Conservation (phyloP, 306 rosid genomes). For the Prunus kanzakura region DNA sequence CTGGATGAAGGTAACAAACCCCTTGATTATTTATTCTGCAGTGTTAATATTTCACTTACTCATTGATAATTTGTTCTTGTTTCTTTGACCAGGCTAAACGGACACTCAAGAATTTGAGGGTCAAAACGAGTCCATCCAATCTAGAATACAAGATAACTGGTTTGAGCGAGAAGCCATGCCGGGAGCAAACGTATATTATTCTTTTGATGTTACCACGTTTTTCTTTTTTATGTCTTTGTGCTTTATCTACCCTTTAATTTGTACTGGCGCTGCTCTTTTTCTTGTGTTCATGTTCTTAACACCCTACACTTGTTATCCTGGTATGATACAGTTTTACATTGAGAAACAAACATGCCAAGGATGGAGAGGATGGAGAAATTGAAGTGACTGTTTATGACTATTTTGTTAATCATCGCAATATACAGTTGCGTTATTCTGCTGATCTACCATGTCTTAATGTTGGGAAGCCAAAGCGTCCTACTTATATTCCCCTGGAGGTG, state of each 20-base stretch:
- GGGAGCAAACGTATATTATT: slow-evolving; percentile 51
- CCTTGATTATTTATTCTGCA: neutral
- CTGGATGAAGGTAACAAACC: slow-evolving; percentile 71
- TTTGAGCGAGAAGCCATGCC: slow-evolving; percentile 74
- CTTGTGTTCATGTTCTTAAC: neutral
- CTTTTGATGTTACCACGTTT: neutral
- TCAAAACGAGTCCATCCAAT: slow-evolving; percentile 63
- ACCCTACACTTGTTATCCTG: neutral
- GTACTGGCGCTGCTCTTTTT: neutral
- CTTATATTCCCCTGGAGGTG: slow-evolving; percentile 86
- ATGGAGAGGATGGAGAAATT: slow-evolving; percentile 28
- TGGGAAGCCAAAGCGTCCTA: slow-evolving; percentile 91
- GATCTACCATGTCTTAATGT: slow-evolving; percentile 87
- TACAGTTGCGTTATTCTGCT: slow-evolving; percentile 57
- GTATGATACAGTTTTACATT: slow-evolving; percentile 49
- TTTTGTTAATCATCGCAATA: slow-evolving; percentile 60
- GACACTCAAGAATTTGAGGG: slow-evolving; percentile 72
- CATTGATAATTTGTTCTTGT: neutral
- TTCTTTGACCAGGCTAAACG: slow-evolving; percentile 68
- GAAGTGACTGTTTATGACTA: slow-evolving; percentile 88
- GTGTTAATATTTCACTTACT: neutral
- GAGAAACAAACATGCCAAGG: slow-evolving; percentile 47
- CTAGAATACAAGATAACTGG: slow-evolving; percentile 83
- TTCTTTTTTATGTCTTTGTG: neutral
- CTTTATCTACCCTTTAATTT: neutral